These are phyloP conservation scores for Diutina pseudorugosa DNA, from an alignment of 1,139 yeast genomes.

Conservation along the genomic window DNA sequence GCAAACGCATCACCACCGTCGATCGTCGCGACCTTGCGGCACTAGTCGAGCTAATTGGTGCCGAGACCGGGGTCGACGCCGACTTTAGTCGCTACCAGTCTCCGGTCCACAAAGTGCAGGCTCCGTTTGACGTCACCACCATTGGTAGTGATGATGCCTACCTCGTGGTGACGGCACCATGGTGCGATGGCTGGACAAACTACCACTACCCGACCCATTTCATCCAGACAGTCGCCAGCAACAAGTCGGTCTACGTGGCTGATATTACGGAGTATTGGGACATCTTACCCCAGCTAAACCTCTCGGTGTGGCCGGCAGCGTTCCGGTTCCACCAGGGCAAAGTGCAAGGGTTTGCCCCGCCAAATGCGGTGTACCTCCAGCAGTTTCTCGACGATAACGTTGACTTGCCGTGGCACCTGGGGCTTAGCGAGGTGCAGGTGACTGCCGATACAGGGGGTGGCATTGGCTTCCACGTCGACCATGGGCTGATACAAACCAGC, in stretches of 20 bases:
- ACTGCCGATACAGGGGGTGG: neutral
- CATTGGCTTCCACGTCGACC: neutral
- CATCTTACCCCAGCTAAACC: constrained; percentile 14
- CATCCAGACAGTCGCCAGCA: constrained; percentile 18
- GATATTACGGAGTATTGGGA: constrained; percentile 17
- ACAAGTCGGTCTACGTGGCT: constrained; percentile 12
- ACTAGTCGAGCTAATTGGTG: constrained; percentile 15
- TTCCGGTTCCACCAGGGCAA: constrained; percentile 15
- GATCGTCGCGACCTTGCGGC: constrained; percentile 14
- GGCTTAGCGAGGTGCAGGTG: neutral
- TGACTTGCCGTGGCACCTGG: neutral
- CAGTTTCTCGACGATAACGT: neutral
- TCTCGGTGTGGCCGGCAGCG: constrained; percentile 24
- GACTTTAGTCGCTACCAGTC: neutral
- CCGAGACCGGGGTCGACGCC: constrained; percentile 5
- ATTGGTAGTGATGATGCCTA: constrained; percentile 5
- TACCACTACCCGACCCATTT: constrained; percentile 24
- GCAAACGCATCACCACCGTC: constrained; percentile 17
- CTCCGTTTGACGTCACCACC: constrained; percentile 6
- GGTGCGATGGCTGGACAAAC: constrained; percentile 18
- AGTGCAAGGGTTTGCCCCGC: constrained; percentile 14
- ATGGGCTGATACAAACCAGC: neutral
- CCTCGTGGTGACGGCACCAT: constrained; percentile 6
- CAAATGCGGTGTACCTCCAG: neutral
- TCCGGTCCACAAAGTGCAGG: neutral